Percentiles rank a stretch among this genome's conserved stretches.
Conservation (phyloP, 176 grass and related monocot species). For the Avena sativa region DNA sequence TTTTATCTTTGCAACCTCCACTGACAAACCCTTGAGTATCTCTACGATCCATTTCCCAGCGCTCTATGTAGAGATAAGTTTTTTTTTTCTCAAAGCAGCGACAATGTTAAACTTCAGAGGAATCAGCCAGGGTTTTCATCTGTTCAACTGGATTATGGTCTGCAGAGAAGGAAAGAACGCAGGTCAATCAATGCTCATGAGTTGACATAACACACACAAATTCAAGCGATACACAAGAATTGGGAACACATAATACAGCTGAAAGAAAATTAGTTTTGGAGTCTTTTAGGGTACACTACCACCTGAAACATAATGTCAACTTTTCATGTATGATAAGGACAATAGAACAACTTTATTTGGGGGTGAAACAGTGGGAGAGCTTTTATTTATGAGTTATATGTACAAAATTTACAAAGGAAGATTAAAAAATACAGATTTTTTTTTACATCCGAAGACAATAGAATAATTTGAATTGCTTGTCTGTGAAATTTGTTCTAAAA, state of each 20-base stretch:
- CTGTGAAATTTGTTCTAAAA: slow-evolving; percentile 2
- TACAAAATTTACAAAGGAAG: too few species aligned
- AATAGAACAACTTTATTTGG: too few species aligned
- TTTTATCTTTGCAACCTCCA: slow-evolving; percentile 69
- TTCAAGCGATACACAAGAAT: slow-evolving; percentile 6
- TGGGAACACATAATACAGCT: not conserved
- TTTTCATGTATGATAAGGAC: not conserved
- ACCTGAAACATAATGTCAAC: slow-evolving; percentile 3
- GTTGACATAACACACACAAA: not conserved
- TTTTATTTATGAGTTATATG: too few species aligned
- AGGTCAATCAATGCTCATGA: slow-evolving; percentile 17
- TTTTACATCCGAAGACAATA: not conserved
- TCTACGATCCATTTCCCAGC: slow-evolving; percentile 70
- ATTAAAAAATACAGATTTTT: too few species aligned
- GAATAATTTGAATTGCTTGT: not conserved
- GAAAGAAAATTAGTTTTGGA: not conserved
- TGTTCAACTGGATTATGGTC: slow-evolving; percentile 15
- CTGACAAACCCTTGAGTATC: slow-evolving; percentile 98
- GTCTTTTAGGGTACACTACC: not conserved
- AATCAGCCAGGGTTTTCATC: slow-evolving; percentile 33
- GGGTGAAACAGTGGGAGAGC: too few species aligned
- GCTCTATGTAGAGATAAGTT: slow-evolving; percentile 23
- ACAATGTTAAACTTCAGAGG: slow-evolving; percentile 22
- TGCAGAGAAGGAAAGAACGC: slow-evolving; percentile 37
- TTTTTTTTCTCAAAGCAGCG: slow-evolving; percentile 22